Evolutionary conservation across 805 yeast genomes (phyloP).

Genomic region (Lachancea dasiensis): DNA sequence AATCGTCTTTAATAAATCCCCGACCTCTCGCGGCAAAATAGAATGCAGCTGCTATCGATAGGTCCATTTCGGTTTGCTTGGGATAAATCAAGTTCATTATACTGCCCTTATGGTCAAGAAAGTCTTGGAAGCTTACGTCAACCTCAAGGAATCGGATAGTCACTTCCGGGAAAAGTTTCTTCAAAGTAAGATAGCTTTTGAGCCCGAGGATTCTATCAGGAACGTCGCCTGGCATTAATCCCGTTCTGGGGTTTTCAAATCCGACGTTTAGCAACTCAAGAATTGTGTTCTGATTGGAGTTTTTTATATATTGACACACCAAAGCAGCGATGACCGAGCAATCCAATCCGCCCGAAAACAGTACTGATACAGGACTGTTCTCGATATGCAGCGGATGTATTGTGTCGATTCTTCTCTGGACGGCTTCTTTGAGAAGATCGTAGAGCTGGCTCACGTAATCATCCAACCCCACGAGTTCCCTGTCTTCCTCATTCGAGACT

Average conservation of each 20-base stretch:
- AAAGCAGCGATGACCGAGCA: slow-evolving; percentile 75
- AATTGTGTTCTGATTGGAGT: slow-evolving; percentile 11
- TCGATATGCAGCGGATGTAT: slow-evolving; percentile 50
- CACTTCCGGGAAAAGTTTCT: slow-evolving; percentile 37
- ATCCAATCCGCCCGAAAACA: slow-evolving; percentile 94
- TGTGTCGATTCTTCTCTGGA: slow-evolving; percentile 47
- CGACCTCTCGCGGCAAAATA: slow-evolving; percentile 75
- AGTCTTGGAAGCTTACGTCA: slow-evolving; percentile 66
- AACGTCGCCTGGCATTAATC: slow-evolving; percentile 51
- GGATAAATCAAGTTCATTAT: slow-evolving; percentile 76
- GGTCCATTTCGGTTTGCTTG: slow-evolving; percentile 85
- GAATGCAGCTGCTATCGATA: slow-evolving; percentile 92
- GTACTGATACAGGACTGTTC: slow-evolving; percentile 44
- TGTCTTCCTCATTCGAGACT: slow-evolving; percentile 23
- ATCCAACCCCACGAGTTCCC: slow-evolving; percentile 9
- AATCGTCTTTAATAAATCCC: slow-evolving; percentile 30
- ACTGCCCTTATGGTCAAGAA: slow-evolving; percentile 41
- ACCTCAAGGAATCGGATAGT: slow-evolving; percentile 54
- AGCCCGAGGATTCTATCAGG: slow-evolving; percentile 80
- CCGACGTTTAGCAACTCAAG: slow-evolving; percentile 89
- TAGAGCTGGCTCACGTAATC: slow-evolving; percentile 22
- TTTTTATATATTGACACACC: slow-evolving; percentile 28
- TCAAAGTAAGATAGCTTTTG: slow-evolving; percentile 52
- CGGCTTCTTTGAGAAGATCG: slow-evolving; percentile 34
- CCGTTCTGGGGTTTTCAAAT: slow-evolving; percentile 81